A percentile compares a stretch with the other conserved stretches of the same genome.
phyloP scores from a whole-genome alignment of 768 basidiomycete genomes.

The Rhodotorula graminis region DNA sequence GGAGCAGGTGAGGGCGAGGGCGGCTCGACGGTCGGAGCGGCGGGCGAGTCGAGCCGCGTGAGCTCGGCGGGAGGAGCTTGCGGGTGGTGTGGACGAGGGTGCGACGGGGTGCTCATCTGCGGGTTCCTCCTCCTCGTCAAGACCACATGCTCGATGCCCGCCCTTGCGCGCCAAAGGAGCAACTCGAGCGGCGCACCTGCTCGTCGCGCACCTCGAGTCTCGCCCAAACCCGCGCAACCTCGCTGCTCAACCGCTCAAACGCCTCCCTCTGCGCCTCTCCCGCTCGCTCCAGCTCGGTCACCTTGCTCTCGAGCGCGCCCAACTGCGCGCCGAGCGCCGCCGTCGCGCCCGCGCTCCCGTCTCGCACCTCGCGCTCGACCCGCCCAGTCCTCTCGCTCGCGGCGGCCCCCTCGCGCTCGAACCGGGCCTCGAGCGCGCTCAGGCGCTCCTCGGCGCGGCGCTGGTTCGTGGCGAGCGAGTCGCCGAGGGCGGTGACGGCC shows the following conservation, averaged over 20 bases:
- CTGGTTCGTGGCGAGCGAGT: neutral
- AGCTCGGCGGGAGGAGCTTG: too few species aligned
- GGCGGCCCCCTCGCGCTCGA: neutral
- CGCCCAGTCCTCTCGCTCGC: neutral
- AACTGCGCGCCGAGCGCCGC: neutral
- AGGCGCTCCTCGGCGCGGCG: neutral
- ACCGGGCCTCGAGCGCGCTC: too few species aligned
- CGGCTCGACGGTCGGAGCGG: too few species aligned
- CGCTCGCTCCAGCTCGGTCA: neutral
- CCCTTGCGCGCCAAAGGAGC: too few species aligned
- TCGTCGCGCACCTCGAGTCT: neutral
- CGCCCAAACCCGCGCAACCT: neutral
- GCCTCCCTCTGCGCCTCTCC: neutral
- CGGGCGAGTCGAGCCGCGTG: too few species aligned
- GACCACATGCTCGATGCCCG: too few species aligned
- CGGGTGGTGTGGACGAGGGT: too few species aligned
- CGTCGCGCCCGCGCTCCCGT: neutral
- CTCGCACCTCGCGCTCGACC: neutral
- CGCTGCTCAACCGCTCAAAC: neutral
- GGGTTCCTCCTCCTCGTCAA: too few species aligned
- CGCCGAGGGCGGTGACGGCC: neutral
- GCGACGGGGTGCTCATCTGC: too few species aligned
- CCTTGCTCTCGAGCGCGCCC: neutral
- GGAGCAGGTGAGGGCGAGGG: too few species aligned
- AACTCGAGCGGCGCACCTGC: neutral